Evolutionary conservation across 805 yeast genomes (phyloP), one percentile per base, ranked within the genome.

Genomic region (Barnettozyma wickerhamii): DNA sequence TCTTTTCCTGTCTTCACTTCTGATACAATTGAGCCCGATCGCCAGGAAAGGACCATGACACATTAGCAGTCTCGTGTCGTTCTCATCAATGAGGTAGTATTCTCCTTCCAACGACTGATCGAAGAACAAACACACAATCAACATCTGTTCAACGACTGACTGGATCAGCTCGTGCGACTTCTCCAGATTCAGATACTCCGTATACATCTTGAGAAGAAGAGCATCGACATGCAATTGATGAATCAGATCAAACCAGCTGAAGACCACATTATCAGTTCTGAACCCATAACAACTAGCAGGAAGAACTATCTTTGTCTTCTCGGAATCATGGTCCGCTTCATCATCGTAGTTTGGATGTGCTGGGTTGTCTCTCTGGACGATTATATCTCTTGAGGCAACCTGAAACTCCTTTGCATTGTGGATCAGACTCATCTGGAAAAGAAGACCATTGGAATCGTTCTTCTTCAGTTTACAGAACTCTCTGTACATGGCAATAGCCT

Each of bases 151-250:
- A 3, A 55, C 47, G 2, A 55, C 29, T 4, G 35, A 40, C 28
- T 50, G 52, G 10, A 54, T 48, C 7, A 55, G 26, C 12, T 39
- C 30, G 17, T 45, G 48, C 2, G 39, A 13, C 52, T 63, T 6
- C 58, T 60, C 40, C 59, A 72, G 10, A 58, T 65, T 35, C 58
- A 59, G 33, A 55, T 49, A 26, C 60, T 51, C 37, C 51, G 54
- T 40, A 60, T 60, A 42, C 54, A 63, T 46, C 53, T 60, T 26
- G 65, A 67, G 27, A 58, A 62, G 18, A 60, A 55, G 10, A 57
- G 65, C 41, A 62, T 60, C 48, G 50, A 63, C 62, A 44, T 69
- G 72, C 1, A 54, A 35, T 19, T 58, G 62, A 19, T 59, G 62
- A 13, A 50, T 46, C 19, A 59, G 33, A 31, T 59, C 63, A 42